phyloP scores from a whole-genome alignment of 192 early-diverging fungal species.

The Irineochytrium annulatum region DNA sequence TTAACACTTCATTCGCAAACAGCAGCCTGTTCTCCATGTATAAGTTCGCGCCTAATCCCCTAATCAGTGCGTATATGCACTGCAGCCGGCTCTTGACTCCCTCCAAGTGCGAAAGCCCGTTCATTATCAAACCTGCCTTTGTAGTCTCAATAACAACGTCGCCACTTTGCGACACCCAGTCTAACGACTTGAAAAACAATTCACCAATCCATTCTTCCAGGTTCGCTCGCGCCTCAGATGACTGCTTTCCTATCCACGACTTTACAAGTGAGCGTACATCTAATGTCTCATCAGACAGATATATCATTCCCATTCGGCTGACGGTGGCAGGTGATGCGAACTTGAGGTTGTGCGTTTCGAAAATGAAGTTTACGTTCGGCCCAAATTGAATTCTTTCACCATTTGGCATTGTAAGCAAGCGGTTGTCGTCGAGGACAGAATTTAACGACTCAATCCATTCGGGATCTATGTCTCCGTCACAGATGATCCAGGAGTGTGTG shows the following conservation, averaged over 20 bases:
- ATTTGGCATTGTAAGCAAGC: conserved; percentile 57
- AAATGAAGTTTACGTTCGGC: conserved; percentile 59
- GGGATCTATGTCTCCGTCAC: conserved; percentile 58
- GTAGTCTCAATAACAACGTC: conserved; percentile 47
- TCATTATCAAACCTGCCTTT: conserved; percentile 46
- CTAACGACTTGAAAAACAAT: conserved; percentile 41
- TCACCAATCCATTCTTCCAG: conserved; percentile 34
- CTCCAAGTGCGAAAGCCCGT: conserved; percentile 48
- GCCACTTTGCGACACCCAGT: conserved; percentile 40
- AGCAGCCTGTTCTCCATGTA: conserved; percentile 28
- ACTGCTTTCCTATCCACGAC: conserved; percentile 37
- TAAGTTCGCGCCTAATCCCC: conserved; percentile 51
- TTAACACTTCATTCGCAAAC: conserved; percentile 46
- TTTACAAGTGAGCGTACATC: conserved; percentile 40
- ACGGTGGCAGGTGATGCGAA: conserved; percentile 62
- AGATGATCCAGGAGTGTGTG: conserved; percentile 54
- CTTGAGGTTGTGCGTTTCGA: conserved; percentile 57
- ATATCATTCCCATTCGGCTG: conserved; percentile 65
- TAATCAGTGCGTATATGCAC: conserved; percentile 46
- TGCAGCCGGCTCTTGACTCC: conserved; percentile 20
- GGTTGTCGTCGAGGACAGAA: conserved; percentile 59
- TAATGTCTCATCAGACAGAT: conserved; percentile 55
- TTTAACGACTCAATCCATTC: conserved; percentile 62
- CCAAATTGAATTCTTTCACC: conserved; percentile 64
- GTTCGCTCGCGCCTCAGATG: conserved; percentile 15